Conservation (phyloP, 257 asterid species). For the Ocimum tenuiflorum region DNA sequence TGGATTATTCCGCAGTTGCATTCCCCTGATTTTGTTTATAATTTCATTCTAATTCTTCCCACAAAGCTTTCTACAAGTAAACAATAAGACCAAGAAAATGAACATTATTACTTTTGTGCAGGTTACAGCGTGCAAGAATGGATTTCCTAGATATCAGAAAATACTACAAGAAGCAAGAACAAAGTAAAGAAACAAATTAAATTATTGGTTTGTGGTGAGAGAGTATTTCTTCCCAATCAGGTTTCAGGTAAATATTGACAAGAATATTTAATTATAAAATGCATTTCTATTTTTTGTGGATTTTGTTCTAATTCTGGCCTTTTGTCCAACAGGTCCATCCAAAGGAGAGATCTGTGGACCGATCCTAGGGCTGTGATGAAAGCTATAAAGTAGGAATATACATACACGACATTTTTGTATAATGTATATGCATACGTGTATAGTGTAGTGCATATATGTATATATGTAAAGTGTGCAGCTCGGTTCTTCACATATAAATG, state of each 20-base stretch:
- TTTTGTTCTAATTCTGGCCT: not conserved
- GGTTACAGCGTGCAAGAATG: conserved; percentile 73
- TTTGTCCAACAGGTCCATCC: conserved; percentile 21
- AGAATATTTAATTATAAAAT: conserved; percentile 2
- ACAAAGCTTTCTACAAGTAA: not conserved
- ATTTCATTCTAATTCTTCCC: no score
- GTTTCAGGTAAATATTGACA: conserved; percentile 42
- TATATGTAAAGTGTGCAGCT: conserved; percentile 5
- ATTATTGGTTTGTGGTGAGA: conserved; percentile 8
- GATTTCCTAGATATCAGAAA: conserved; percentile 61
- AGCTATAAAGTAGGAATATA: not conserved
- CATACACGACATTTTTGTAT: conserved; percentile 22
- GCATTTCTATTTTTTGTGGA: not conserved
- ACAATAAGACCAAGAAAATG: not conserved
- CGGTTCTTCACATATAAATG: conserved; percentile 22
- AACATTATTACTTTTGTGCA: conserved; percentile 29
- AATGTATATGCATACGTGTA: conserved; percentile 12
- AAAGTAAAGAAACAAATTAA: conserved; percentile 20
- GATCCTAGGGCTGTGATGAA: not conserved
- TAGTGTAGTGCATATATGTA: not conserved
- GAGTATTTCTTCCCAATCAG: conserved; percentile 18
- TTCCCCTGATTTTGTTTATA: no score
- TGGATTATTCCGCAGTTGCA: no score
- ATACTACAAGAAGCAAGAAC: conserved; percentile 53
- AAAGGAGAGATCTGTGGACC: conserved; percentile 22